Base-by-base conservation (phyloP, 306 rosid genomes). In the Boehmeria nivea region DNA sequence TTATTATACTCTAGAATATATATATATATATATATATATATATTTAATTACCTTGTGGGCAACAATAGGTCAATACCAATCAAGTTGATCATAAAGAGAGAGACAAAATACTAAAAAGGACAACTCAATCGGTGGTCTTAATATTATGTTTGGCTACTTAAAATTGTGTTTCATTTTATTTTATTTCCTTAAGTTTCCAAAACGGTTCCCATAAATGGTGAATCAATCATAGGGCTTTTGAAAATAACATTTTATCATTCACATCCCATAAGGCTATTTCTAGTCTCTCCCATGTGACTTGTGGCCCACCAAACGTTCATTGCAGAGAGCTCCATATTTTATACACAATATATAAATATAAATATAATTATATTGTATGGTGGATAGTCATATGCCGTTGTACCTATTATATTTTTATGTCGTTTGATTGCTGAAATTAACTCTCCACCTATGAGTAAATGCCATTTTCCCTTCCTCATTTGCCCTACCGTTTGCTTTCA, bases 301-400 rank as follows among this genome's bases (percentile, higher is more conserved):
- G 66, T 55, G 89, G 86, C 69, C 86, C 89, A 79, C 82, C 78
- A 13, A 43, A 44, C 25, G 36, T 28, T 37, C 25, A 33, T 28
- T 37, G 24, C 11, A 26, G 59, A 58, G 63, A 61, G 60, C 67
- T 72, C 60, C 53, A 19, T 40, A 40, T 40, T 10, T 15, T 15
- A 6, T 40, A 8, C 10, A 40, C 10, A 33, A 40, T 40, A 40
- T 40, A 40, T 1, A 40, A 3, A 40, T 40, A 40, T 40, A 40
- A 3, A 40, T 40, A 40, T 40, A 40, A 3, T 3, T 40, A 40
- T 40, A 1, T 40, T 31, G 36, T 67, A 64, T 65, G 74, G 81
- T 76, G 71, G 85, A 26, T 48, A 54, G 77, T 79, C 80, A 28
- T 52, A 59, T 76, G 83, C 72, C 67, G 66, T 64, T 66, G 70